Base-by-base conservation (phyloP, 495 filamentous ascomycete species). In the Lophiotrema nucula region DNA sequence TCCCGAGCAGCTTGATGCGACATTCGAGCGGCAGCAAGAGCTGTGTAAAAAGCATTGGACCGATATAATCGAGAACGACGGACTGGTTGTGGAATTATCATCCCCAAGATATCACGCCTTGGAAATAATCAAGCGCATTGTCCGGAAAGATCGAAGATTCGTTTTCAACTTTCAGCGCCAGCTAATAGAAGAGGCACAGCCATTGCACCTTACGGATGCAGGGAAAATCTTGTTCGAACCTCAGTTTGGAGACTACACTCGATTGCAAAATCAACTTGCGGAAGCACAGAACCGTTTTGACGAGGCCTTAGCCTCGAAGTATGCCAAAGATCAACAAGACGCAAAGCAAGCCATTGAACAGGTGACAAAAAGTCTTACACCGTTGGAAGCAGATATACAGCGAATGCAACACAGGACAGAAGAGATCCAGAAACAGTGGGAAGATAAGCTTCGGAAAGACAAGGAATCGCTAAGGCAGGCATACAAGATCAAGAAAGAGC, bases 31-130 rank as follows among this genome's bases (percentile, higher is more conserved):
- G n/a, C 64, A 74, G n/a, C 60, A 60, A 27, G 56, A 76, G 25
- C 65, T 76, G 2, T 51, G 58, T 18, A 53, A 70, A 1, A 60
- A 69, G 2, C 74, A 58, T 27, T 75, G 73, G 73, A 56, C 68
- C 15, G 51, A 49, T n/a, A 48, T 61, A 11, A 11, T 39, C 1
- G 27, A 48, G 5, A 33, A 15, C 1, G 50, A 50, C 1, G 49
- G 49, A 19, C 25, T 19, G 6, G 22, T 28, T 6, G 19, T 55
- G 11, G 8, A 19, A 11, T 35, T 54, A 10, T 21, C 41, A 4
- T 37, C 44, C 3, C 26, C 15, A 15, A 47, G 35, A 16, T 31
- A 27, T 8, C 27, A 47, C 22, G 49, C 58, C 3, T 28, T 60
- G 43, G 48, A 28, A 13, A 42, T 61, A 5, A 13, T 61, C 23